Percentiles rank a stretch among this genome's conserved stretches.
phyloP scores from a whole-genome alignment of 306 rosid genomes.

The Trifolium pratense region DNA sequence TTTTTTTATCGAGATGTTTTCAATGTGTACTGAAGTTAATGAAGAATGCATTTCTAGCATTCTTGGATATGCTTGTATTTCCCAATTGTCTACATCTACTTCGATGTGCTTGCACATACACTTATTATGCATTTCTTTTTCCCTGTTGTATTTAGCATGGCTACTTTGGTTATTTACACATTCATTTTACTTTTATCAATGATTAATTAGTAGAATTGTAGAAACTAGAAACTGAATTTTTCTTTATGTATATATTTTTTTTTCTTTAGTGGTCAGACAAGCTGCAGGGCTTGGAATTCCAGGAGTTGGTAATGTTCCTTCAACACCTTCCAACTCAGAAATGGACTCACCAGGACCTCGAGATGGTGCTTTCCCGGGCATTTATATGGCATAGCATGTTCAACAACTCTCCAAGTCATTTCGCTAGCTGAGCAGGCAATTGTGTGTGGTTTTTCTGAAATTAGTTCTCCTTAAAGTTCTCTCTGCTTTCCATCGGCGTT shows the following conservation, averaged over 20 bases:
- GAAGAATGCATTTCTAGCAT: slow-evolving; percentile 19
- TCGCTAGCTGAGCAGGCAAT: slow-evolving; percentile 61
- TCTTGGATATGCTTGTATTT: slow-evolving; percentile 2
- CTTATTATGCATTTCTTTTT: background rate
- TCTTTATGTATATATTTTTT: slow-evolving; percentile 32
- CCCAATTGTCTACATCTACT: background rate
- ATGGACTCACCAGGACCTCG: slow-evolving; percentile 96
- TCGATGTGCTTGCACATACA: background rate
- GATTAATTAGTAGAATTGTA: background rate
- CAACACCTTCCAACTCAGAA: slow-evolving; percentile 93
- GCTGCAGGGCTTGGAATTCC: slow-evolving; percentile 86
- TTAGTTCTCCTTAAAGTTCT: background rate
- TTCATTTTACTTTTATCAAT: background rate
- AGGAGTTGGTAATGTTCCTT: slow-evolving; percentile 96
- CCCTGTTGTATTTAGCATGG: background rate
- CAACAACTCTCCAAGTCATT: slow-evolving; percentile 91
- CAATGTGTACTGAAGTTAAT: background rate
- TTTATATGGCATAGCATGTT: slow-evolving; percentile 99
- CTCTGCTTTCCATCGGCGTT: slow-evolving; percentile 8
- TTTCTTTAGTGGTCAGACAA: slow-evolving; percentile 87
- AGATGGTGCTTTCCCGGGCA: slow-evolving; percentile 96
- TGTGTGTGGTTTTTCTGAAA: slow-evolving; percentile 40
- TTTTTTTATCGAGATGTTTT: background rate
- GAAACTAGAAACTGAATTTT: slow-evolving; percentile 35
- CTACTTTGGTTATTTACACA: background rate